phyloP scores from a whole-genome alignment of 176 grass and related monocot species.

The Oropetium thomaeum region DNA sequence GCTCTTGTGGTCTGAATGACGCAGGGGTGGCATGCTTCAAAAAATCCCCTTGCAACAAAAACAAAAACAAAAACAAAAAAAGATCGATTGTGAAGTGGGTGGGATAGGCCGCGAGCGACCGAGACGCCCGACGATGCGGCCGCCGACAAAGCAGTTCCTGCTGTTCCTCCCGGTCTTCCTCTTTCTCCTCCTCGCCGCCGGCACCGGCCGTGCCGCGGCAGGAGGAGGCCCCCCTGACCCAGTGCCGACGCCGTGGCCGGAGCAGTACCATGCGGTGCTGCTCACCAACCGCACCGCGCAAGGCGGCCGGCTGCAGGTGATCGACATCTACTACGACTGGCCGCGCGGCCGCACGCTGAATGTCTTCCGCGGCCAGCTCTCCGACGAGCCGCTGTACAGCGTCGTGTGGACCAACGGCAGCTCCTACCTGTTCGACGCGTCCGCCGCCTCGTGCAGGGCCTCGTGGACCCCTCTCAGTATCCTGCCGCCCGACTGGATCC shows the following conservation, averaged over 20 bases:
- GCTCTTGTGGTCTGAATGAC: too few species aligned
- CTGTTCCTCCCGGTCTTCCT: not conserved
- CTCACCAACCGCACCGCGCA: constrained; percentile 45
- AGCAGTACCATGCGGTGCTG: constrained; percentile 57
- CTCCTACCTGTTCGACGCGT: constrained; percentile 42
- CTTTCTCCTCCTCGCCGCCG: not conserved
- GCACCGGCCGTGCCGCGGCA: too few species aligned
- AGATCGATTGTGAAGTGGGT: too few species aligned
- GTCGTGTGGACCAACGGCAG: constrained; percentile 70
- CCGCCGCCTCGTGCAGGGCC: constrained; percentile 24
- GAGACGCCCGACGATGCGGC: not conserved
- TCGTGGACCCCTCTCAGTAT: constrained; percentile 36
- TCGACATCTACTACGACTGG: constrained; percentile 84
- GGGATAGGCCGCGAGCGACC: not conserved
- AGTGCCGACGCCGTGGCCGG: constrained; percentile 44
- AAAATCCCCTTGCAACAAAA: too few species aligned
- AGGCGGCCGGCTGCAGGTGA: constrained; percentile 44
- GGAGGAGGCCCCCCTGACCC: too few species aligned
- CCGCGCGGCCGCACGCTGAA: constrained; percentile 52
- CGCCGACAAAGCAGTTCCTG: not conserved
- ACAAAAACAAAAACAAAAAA: too few species aligned
- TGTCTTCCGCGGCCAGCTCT: constrained; percentile 46
- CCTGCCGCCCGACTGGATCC: constrained; percentile 53
- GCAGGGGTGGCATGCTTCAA: too few species aligned
- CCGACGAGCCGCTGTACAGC: constrained; percentile 32